A percentile compares a stretch with the other conserved stretches of the same genome.
Conservation (phyloP, 495 filamentous ascomycete species). For the Penicillium crystallinum region DNA sequence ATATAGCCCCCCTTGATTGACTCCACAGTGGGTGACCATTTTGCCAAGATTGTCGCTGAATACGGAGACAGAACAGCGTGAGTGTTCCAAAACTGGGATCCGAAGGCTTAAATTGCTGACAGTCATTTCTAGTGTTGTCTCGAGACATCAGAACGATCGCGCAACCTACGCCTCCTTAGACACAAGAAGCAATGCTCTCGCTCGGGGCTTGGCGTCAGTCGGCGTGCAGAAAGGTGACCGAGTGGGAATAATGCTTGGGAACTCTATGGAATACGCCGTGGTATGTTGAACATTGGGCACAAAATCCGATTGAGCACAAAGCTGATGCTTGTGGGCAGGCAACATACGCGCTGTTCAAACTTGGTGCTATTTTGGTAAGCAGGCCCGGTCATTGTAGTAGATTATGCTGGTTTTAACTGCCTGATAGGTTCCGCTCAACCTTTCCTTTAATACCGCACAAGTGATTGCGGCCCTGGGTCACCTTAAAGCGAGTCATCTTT, state of each 20-base stretch:
- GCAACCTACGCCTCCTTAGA: constrained; percentile 75
- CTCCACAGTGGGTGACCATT: constrained; percentile 77
- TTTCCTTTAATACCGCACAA: constrained; percentile 77
- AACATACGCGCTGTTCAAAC: constrained; percentile 87
- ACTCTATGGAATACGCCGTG: constrained; percentile 75
- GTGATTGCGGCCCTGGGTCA: constrained; percentile 73
- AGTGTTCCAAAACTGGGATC: constrained; percentile 10
- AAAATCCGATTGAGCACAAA: not conserved
- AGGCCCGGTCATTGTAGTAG: not conserved
- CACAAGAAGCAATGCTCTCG: constrained; percentile 67
- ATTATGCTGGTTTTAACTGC: not conserved
- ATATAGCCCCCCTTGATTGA: constrained; percentile 65
- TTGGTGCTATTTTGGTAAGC: constrained; percentile 78
- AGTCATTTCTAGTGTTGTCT: constrained; percentile 51
- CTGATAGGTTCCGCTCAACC: constrained; percentile 76
- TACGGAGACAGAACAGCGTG: constrained; percentile 75
- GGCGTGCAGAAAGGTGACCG: constrained; percentile 82
- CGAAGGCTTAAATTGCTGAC: not conserved
- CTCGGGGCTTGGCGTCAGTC: constrained; percentile 62
- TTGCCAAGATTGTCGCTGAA: constrained; percentile 60
- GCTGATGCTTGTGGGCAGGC: constrained; percentile 26
- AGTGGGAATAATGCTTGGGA: constrained; percentile 82
- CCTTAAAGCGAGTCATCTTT: constrained; percentile 66
- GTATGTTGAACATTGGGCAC: constrained; percentile 30
- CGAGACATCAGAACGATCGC: constrained; percentile 55